Conservation (phyloP, 208 protist species). For the Leptomonas pyrrhocoris region DNA sequence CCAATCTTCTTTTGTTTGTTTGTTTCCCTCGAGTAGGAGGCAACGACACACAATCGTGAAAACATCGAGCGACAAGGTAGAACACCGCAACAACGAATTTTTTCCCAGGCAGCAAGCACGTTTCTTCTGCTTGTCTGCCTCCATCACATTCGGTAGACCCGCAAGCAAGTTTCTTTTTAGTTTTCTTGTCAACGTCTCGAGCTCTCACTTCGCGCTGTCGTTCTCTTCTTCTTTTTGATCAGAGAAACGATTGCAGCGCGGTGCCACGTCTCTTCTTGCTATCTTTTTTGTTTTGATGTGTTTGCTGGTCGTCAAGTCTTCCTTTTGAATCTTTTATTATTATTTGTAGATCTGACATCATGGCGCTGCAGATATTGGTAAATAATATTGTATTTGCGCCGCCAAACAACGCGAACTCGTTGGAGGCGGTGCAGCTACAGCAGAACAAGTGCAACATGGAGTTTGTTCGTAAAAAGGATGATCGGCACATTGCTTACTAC, state of each 20-base stretch:
- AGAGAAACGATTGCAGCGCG: too few species aligned
- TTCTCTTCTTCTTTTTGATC: too few species aligned
- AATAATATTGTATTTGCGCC: slow-evolving; percentile 71
- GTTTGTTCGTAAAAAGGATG: slow-evolving; percentile 33
- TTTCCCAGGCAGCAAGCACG: too few species aligned
- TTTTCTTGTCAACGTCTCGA: too few species aligned
- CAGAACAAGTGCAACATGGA: slow-evolving; percentile 42
- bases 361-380: slow-evolving; percentile 33
- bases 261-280: slow-evolving; percentile 9
- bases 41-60: too few species aligned
- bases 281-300: slow-evolving; percentile 22
- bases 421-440: slow-evolving; percentile 39
- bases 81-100: too few species aligned
- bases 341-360: not conserved
- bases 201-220: not conserved
- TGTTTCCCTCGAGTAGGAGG: too few species aligned
- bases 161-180: too few species aligned
- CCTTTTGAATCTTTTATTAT: not conserved
- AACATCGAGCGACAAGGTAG: too few species aligned
- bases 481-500: slow-evolving; percentile 35
- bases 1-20: too few species aligned
- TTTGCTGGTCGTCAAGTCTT: not conserved
- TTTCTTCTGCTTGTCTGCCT: too few species aligned
- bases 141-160: too few species aligned
- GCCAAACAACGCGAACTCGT: slow-evolving; percentile 27